A percentile compares a stretch with the other conserved stretches of the same genome.
These are phyloP conservation scores for Calendula officinalis DNA, from an alignment of 129 eudicot species.

Conservation along the genomic window DNA sequence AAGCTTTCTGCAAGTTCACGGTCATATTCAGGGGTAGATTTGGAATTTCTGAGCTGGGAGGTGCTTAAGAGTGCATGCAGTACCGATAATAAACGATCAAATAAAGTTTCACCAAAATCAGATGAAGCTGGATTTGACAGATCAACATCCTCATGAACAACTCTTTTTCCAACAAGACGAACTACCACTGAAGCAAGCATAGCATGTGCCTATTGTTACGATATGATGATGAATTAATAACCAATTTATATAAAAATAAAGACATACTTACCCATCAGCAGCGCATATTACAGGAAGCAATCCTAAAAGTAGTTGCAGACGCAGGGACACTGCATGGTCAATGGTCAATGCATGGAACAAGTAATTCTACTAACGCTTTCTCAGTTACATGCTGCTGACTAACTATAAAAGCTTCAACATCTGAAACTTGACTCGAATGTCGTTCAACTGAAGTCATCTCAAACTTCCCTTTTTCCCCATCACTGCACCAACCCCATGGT, in stretches of 20 bases:
- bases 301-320: conserved; percentile 82
- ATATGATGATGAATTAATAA: too few relatives aligned
- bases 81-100: conserved; percentile 68
- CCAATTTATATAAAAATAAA: too few relatives aligned
- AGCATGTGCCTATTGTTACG: conserved; percentile 73
- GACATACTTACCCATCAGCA: conserved; percentile 69
- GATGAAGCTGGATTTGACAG: conserved; percentile 39
- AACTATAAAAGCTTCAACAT: conserved; percentile 47
- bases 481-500: conserved; percentile 97
- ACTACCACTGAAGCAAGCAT: conserved; percentile 73
- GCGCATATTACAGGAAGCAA: conserved; percentile 69
- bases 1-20: conserved; percentile 76
- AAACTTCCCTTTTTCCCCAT: conserved; percentile 49
- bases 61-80: conserved; percentile 83
- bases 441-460: conserved; percentile 55
- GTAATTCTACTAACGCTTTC: conserved; percentile 70
- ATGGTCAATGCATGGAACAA: conserved; percentile 90
- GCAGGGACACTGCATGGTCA: conserved; percentile 80
- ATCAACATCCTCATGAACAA: conserved; percentile 76
- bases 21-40: conserved; percentile 57
- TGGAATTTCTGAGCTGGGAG: conserved; percentile 49
- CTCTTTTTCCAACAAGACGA: conserved; percentile 95
- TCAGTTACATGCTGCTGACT: conserved; percentile 72
- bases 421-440: conserved; percentile 36
- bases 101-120: conserved; percentile 66